These are phyloP conservation scores for Reticulascus tulasneorum DNA, from an alignment of 2,329 filamentous ascomycete genomes.

Conservation along the genomic window DNA sequence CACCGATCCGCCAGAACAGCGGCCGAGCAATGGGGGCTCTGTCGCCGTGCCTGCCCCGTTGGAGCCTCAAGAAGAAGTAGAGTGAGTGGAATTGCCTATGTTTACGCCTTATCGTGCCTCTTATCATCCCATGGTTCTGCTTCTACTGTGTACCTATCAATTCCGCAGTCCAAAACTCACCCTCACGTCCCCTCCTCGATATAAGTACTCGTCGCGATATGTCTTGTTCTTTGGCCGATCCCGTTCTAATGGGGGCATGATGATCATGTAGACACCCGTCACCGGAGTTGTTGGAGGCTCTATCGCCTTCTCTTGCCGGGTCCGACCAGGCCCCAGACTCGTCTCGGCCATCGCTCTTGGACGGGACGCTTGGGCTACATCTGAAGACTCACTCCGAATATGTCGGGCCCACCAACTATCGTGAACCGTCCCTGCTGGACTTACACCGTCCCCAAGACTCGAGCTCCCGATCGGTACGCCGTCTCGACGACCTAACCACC, in stretches of 20 bases:
- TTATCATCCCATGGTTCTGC: not conserved
- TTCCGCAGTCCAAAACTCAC: no score
- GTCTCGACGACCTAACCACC: constrained; percentile 29
- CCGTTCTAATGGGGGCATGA: constrained; percentile 1
- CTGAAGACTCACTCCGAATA: constrained; percentile 57
- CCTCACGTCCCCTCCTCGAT: not conserved
- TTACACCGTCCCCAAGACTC: constrained; percentile 49
- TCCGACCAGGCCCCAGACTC: constrained; percentile 13
- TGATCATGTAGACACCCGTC: constrained; percentile 10
- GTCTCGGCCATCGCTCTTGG: constrained; percentile 26
- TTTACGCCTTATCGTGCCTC: not conserved
- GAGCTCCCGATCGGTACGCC: constrained; percentile 22
- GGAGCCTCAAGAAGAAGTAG: constrained; percentile 13
- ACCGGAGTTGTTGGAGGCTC: constrained; percentile 13
- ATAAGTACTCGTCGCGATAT: no score
- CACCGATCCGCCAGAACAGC: constrained; percentile 17
- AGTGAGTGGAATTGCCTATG: constrained; percentile 7
- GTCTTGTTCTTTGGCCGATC: no score
- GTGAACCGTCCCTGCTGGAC: constrained; percentile 54
- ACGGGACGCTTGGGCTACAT: constrained; percentile 50
- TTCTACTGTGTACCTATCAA: no score
- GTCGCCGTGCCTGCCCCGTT: constrained; percentile 7
- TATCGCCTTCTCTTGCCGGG: constrained; percentile 11
- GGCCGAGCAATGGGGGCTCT: constrained; percentile 11
- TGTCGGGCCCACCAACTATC: constrained; percentile 55